phyloP scores from a whole-genome alignment of 768 basidiomycete genomes.

The Tulasnella sp. region DNA sequence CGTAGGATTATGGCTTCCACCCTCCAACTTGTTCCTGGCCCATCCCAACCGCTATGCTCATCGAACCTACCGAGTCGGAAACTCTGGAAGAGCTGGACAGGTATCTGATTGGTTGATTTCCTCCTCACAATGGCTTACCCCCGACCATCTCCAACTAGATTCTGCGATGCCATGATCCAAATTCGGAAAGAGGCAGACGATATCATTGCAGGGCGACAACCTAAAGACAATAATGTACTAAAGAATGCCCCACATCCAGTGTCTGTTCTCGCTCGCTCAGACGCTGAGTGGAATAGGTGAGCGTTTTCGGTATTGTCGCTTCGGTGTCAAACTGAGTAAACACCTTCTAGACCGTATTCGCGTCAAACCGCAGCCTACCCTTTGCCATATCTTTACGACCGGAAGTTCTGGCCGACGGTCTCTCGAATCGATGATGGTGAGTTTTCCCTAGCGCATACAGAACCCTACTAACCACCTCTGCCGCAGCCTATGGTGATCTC shows the following conservation, averaged over 20 bases:
- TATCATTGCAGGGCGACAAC: slow-evolving; percentile 77
- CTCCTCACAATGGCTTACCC: not conserved
- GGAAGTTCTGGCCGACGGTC: slow-evolving; percentile 96
- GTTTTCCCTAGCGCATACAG: slow-evolving; percentile 26
- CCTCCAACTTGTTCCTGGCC: slow-evolving; percentile 99
- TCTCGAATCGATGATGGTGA: slow-evolving; percentile 88
- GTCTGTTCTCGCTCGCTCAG: slow-evolving; percentile 59
- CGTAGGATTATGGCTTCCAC: slow-evolving; percentile 84
- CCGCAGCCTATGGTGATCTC: slow-evolving; percentile 79
- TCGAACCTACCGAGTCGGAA: slow-evolving; percentile 97
- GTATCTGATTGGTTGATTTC: slow-evolving; percentile 33
- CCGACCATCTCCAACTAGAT: slow-evolving; percentile 40
- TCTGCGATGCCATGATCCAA: slow-evolving; percentile 97
- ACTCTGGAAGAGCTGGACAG: slow-evolving; percentile 86
- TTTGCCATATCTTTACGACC: slow-evolving; percentile 67
- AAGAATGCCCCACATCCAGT: slow-evolving; percentile 93
- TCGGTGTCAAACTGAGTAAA: slow-evolving; percentile 18
- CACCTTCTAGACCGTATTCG: slow-evolving; percentile 63
- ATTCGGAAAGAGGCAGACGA: slow-evolving; percentile 90
- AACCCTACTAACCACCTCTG: slow-evolving; percentile 1
- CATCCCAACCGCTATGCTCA: slow-evolving; percentile 92
- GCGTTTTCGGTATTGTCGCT: slow-evolving; percentile 25
- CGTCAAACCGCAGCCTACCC: slow-evolving; percentile 90
- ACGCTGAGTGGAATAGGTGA: slow-evolving; percentile 79
- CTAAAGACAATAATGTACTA: slow-evolving; percentile 83